Evolutionary conservation across 2,329 filamentous ascomycete species (phyloP), one percentile per base, ranked within the genome.

Genomic region (Penicillium griseofulvum): DNA sequence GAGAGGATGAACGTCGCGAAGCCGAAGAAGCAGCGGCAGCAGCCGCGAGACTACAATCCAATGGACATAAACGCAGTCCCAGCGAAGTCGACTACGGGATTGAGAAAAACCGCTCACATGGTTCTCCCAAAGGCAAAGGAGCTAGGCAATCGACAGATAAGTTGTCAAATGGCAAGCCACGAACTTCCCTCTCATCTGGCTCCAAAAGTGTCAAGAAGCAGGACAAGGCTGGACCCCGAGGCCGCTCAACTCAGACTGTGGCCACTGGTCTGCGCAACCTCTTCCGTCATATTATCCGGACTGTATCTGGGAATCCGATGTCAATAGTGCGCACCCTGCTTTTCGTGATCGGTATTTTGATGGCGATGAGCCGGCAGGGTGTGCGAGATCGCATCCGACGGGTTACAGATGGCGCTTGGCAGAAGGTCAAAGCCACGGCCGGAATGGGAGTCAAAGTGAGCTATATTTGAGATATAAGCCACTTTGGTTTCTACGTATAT

Each of bases 401-500:
- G 52, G 78, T 91, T 36, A 69, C 95, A 41, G 83, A 82, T 37
- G 79, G 82, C 28, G 86, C 85, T 10, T 96, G 91, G 91, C 83
- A 84, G 52, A 97, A 96, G 76, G 78, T 96, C 38, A 86, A 84
- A 70, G 82, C 86, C 43, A 97, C 94, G 0, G 87, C 93, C 5
- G 92, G 92, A 1, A 97, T 97, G 93, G 94, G 93, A 2, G 89
- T 95, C 60, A 97, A 97, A 78, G 92, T 97, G 68, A 96, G 89
- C 71, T 97, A 97, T 76, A 95, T 99, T 57, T 97, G 61, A 65
- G 53, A 57, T 58, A 55, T 57, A 19, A 41, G 29, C 48, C 12
- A 19, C 38, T 47, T 8, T 5, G 34, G 3, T 34, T 17, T 43
- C 24, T 17, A 57, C 29, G 24, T n/a, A 37, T 11, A 47, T 56